Base-by-base conservation (phyloP, 805 yeast genomes). In the Komagataella pseudopastoris region DNA sequence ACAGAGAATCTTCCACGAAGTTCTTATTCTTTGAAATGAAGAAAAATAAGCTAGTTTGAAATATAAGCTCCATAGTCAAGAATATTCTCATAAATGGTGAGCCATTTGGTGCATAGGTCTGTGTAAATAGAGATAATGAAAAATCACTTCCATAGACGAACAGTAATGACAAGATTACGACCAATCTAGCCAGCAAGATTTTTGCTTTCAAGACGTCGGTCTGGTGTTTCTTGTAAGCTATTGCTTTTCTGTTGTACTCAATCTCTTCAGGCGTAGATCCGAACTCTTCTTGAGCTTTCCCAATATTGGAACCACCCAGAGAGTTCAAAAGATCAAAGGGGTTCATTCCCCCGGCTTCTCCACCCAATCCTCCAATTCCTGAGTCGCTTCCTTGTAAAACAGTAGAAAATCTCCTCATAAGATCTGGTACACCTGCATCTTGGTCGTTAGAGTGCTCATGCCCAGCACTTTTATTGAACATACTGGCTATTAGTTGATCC, bases 341-440 rank as follows among this genome's bases (percentile, higher is more conserved):
- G 52, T 49, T 12, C 44, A 51, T 16, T 39, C 50, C 46, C 23
- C 45, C 23, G 47, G 52, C 48, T 45, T 36, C 14, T 14, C n/a
- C 47, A 39, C 17, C 23, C 6, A 20, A 49, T 8, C 24, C 23
- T 43, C 39, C 49, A 45, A 30, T 20, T 44, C 46, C 23, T 49
- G 52, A 18, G 23, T 36, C 22, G 23, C 46, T 44, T 23, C 55
- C 51, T 30, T 55, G 51, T 18, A 63, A 47, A 16, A 63, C 49
- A 2, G 64, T 56, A 1, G 62, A 56, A 61, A 63, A 56, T 2
- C 60, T 58, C 24, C 61, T 62, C 64, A 63, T 60, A 48, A 63
- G 59, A 48, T 64, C 65, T 2, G 17, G 45, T 18, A 23, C 50
- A 18, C 23, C 30, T n/a, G 18, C 17, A 4, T 36, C 49, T 4